Conservation (phyloP, 495 filamentous ascomycete species). For the Baudoinia panamericana region DNA sequence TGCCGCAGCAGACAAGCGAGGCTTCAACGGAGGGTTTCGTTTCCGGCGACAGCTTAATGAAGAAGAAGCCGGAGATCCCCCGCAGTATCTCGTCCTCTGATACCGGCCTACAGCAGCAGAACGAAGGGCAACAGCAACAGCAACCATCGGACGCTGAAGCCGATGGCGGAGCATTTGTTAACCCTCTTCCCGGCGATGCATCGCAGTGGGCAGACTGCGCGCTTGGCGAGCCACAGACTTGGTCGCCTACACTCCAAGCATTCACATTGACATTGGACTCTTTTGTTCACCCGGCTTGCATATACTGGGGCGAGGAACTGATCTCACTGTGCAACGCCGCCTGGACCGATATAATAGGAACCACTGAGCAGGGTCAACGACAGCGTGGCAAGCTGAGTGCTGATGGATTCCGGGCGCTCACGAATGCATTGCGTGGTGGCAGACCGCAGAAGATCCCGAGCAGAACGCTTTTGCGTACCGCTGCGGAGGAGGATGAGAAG, state of each 20-base stretch:
- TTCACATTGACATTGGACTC: conserved; percentile 21
- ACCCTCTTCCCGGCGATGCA: neutral
- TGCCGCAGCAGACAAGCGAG: no score
- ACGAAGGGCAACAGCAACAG: no score
- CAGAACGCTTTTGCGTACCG: conserved; percentile 15
- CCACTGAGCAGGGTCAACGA: conserved; percentile 9
- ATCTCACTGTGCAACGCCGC: conserved; percentile 23
- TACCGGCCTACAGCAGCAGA: no score
- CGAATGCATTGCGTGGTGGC: conserved; percentile 14
- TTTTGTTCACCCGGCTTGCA: conserved; percentile 23
- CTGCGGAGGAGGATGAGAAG: conserved; percentile 4
- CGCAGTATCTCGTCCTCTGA: no score
- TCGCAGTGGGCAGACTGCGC: conserved; percentile 7
- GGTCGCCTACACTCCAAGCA: conserved; percentile 21
- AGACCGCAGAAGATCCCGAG: conserved; percentile 4
- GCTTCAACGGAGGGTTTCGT: no score
- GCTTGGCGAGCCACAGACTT: conserved; percentile 21
- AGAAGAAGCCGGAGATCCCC: no score
- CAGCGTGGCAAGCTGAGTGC: conserved; percentile 14
- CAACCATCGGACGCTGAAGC: no score
- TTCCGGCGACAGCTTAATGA: no score
- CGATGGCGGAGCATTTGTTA: no score
- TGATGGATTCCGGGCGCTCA: conserved; percentile 17
- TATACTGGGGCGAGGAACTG: conserved; percentile 26
- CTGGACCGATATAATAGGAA: conserved; percentile 19